Evolutionary conservation across 1,284 basidiomycete species (phyloP).

Genomic region (Sutorius eximius): DNA sequence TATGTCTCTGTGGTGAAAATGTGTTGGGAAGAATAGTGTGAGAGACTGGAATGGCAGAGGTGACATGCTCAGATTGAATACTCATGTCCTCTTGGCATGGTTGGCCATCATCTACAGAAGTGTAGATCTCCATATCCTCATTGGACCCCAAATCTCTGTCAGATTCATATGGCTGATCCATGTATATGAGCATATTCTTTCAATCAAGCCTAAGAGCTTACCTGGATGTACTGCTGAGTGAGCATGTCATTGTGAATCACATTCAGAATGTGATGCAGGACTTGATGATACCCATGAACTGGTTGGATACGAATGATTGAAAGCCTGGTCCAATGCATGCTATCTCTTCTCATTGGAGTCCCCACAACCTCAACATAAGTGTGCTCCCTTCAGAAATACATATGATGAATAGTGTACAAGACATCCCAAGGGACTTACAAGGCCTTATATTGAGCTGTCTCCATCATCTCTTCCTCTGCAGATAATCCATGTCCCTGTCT

Average conservation of each 20-base stretch:
- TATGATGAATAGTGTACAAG: not conserved
- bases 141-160: not conserved
- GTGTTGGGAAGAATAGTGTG: slow-evolving; percentile 11
- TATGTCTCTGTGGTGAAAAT: slow-evolving; percentile 25
- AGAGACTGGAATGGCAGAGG: not conserved
- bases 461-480: slow-evolving; percentile 13
- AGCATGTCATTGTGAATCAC: slow-evolving; percentile 19
- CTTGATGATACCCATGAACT: slow-evolving; percentile 25
- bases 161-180: slow-evolving; percentile 8
- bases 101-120: not conserved
- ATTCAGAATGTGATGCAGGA: slow-evolving; percentile 27
- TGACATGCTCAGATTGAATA: not conserved
- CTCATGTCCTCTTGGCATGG: not conserved
- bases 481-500: not conserved
- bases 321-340: not conserved
- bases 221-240: slow-evolving; percentile 9
- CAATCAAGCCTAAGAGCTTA: slow-evolving; percentile 3
- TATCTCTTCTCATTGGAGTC: not conserved
- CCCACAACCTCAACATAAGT: slow-evolving; percentile 22
- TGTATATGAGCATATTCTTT: not conserved
- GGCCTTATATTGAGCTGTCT: slow-evolving; percentile 1
- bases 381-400: slow-evolving; percentile 17
- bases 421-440: slow-evolving; percentile 17
- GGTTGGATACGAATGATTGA: slow-evolving; percentile 13
- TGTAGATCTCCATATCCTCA: not conserved